These are phyloP conservation scores for Plasmodium blacklocki DNA, from an alignment of 169 alveolate species.

Conservation along the genomic window DNA sequence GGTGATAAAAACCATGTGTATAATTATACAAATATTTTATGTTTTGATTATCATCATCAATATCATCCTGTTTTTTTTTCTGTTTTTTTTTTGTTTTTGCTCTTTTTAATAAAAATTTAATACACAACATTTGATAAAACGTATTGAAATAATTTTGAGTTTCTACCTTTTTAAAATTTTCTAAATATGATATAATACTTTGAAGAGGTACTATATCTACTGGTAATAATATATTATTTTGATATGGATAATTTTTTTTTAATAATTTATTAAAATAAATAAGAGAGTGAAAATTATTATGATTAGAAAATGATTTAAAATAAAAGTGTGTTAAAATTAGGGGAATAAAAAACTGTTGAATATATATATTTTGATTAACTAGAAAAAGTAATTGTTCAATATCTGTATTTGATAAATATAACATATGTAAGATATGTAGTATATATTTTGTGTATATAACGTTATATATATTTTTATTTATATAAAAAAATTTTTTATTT, in stretches of 20 bases:
- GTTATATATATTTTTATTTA: neutral
- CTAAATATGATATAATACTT: neutral
- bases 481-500: slow-evolving; percentile 8
- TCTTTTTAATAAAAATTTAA: slow-evolving; percentile 60
- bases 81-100: neutral
- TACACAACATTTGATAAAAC: slow-evolving; percentile 50
- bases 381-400: slow-evolving; percentile 58
- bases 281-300: neutral
- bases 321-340: slow-evolving; percentile 34
- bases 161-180: slow-evolving; percentile 28
- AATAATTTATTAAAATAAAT: slow-evolving; percentile 36
- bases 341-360: slow-evolving; percentile 32
- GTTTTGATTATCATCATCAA: neutral
- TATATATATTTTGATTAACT: slow-evolving; percentile 21
- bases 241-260: slow-evolving; percentile 9
- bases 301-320: slow-evolving; percentile 12
- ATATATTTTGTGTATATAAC: neutral
- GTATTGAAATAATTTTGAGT: slow-evolving; percentile 29
- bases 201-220: slow-evolving; percentile 6
- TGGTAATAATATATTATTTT: slow-evolving; percentile 24
- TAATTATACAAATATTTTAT: neutral
- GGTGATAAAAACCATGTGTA: neutral
- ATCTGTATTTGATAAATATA: slow-evolving; percentile 48
- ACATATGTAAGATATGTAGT: neutral
- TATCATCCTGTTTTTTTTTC: too few relatives aligned